These are phyloP conservation scores for Sutorius eximius DNA, from an alignment of 1,284 basidiomycete genomes.

Conservation along the genomic window DNA sequence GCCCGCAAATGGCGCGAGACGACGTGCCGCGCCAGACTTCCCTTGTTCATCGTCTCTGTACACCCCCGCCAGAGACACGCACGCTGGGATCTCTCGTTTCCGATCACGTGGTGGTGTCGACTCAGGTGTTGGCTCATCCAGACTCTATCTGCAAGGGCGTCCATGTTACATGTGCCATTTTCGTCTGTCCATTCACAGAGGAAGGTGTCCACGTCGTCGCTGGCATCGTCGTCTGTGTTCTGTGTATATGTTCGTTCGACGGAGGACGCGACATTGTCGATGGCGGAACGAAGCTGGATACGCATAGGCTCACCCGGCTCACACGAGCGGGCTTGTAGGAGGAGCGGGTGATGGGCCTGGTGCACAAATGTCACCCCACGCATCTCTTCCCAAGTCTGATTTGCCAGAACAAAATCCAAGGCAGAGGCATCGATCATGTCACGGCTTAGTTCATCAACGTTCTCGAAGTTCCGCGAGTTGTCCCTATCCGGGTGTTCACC, in stretches of 20 bases:
- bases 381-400: slow-evolving; percentile 14
- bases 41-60: slow-evolving; percentile 30
- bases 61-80: slow-evolving; percentile 28
- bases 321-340: slow-evolving; percentile 1
- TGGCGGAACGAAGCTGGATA: not conserved
- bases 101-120: slow-evolving; percentile 19
- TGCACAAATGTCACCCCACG: not conserved
- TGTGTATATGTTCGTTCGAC: not conserved
- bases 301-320: not conserved
- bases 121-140: slow-evolving; percentile 30
- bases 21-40: slow-evolving; percentile 28
- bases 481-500: not conserved
- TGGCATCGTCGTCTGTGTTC: not conserved
- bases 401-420: not conserved
- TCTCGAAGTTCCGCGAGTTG: not conserved
- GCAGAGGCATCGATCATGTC: not conserved
- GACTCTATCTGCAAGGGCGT: slow-evolving; percentile 16
- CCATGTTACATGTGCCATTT: slow-evolving; percentile 25
- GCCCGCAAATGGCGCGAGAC: slow-evolving; percentile 26
- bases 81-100: slow-evolving; percentile 18
- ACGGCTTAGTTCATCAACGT: not conserved
- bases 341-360: not conserved
- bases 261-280: not conserved
- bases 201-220: slow-evolving; percentile 11
- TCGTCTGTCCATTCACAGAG: slow-evolving; percentile 30